Conservation (phyloP, 805 yeast species). For the Candida awuae region DNA sequence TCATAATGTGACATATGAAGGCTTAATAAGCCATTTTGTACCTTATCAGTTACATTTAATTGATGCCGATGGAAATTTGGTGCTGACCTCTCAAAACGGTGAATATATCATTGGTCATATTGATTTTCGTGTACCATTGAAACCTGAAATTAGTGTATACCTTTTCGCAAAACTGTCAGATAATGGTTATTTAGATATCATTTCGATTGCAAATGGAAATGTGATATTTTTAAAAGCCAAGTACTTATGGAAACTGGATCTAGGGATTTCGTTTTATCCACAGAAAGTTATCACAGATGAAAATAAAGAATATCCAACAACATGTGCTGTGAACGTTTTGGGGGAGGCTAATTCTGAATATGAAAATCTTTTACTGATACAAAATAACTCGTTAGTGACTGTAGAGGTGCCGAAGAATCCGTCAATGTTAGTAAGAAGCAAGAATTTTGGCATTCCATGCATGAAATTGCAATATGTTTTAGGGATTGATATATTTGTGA, state of each 20-base stretch:
- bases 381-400: too few species aligned
- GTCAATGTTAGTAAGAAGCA: background rate
- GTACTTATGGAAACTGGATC: conserved; percentile 24
- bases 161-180: conserved; percentile 13
- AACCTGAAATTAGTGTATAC: too few species aligned
- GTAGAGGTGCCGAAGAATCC: background rate
- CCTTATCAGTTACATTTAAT: conserved; percentile 2
- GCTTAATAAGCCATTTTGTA: background rate
- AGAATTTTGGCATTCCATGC: conserved; percentile 3
- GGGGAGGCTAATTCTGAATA: too few species aligned
- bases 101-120: conserved; percentile 5
- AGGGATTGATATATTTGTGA: background rate
- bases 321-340: too few species aligned
- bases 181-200: conserved; percentile 16
- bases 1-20: too few species aligned
- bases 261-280: conserved; percentile 19
- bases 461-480: background rate
- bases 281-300: conserved; percentile 22
- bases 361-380: background rate
- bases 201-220: conserved; percentile 1
- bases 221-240: conserved; percentile 18
- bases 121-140: background rate
- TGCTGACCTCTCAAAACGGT: conserved; percentile 23
- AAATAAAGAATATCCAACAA: background rate
- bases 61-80: background rate